phyloP scores from a whole-genome alignment of 306 rosid species.

The Ceratonia siliqua region DNA sequence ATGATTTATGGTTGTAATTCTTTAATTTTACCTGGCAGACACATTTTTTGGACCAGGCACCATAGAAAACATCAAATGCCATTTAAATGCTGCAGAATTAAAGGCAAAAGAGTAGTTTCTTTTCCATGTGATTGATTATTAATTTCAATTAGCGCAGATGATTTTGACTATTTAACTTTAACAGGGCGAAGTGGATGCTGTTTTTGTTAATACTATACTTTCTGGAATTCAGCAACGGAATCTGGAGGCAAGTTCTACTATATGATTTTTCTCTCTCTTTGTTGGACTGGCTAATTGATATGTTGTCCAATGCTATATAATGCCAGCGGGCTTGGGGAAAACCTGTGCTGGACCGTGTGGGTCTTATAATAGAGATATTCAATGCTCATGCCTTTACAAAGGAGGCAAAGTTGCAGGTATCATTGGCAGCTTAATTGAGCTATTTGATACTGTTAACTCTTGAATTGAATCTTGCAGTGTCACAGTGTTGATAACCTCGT shows the following conservation, averaged over 20 bases:
- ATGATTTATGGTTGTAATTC: neutral
- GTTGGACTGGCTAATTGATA: slow-evolving; percentile 24
- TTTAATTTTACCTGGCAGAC: slow-evolving; percentile 44
- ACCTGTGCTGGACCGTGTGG: slow-evolving; percentile 88
- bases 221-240: slow-evolving; percentile 89
- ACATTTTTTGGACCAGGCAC: slow-evolving; percentile 87
- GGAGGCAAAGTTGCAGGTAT: slow-evolving; percentile 89
- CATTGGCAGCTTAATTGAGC: neutral
- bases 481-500: slow-evolving; percentile 3
- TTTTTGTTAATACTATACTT: slow-evolving; percentile 75
- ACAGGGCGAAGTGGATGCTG: slow-evolving; percentile 83
- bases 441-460: slow-evolving; percentile 4
- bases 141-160: neutral
- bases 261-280: neutral
- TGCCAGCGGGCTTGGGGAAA: slow-evolving; percentile 66
- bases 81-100: slow-evolving; percentile 57
- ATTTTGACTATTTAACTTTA: slow-evolving; percentile 20
- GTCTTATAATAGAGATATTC: slow-evolving; percentile 95
- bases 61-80: slow-evolving; percentile 65
- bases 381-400: slow-evolving; percentile 88
- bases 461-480: slow-evolving; percentile 16
- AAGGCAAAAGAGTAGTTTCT: slow-evolving; percentile 43
- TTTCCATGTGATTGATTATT: slow-evolving; percentile 21
- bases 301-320: slow-evolving; percentile 13
- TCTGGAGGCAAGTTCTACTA: slow-evolving; percentile 68